Evolutionary conservation across 805 yeast species (phyloP).

Genomic region (Lipomyces kockii): DNA sequence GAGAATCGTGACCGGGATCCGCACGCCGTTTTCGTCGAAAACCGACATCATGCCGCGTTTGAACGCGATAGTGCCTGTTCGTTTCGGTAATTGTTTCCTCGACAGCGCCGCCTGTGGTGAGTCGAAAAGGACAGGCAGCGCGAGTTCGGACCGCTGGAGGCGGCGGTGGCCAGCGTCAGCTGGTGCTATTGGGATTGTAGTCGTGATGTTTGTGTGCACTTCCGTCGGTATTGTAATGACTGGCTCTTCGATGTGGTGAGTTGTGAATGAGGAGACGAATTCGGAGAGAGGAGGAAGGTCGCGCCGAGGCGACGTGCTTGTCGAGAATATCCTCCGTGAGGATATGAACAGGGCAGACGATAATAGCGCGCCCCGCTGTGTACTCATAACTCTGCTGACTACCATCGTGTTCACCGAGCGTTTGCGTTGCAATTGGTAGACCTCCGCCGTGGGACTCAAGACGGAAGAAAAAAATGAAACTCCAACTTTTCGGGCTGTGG

Average conservation of each 20-base stretch:
- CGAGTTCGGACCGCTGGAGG: conserved; percentile 22
- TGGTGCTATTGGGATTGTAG: conserved; percentile 22
- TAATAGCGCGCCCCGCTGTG: neutral
- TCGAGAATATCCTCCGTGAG: neutral
- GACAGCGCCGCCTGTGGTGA: conserved; percentile 70
- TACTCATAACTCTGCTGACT: neutral
- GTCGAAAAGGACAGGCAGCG: conserved; percentile 61
- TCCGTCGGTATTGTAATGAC: neutral
- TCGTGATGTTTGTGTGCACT: conserved; percentile 17
- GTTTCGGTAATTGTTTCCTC: conserved; percentile 70
- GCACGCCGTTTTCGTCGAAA: conserved; percentile 70
- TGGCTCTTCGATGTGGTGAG: neutral
- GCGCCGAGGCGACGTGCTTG: neutral
- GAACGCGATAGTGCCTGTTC: conserved; percentile 84
- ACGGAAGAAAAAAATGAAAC: no score
- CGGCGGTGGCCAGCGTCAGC: conserved; percentile 13
- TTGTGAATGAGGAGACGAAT: neutral
- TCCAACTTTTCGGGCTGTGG: no score
- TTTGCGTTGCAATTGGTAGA: neutral
- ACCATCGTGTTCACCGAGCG: neutral
- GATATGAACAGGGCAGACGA: neutral
- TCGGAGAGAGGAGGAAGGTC: neutral
- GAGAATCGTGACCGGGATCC: conserved; percentile 81
- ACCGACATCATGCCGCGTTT: conserved; percentile 91
- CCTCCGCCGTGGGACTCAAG: no score